Evolutionary conservation across 345 rosid species (phyloP).

Genomic region (Rhizophora apiculata): DNA sequence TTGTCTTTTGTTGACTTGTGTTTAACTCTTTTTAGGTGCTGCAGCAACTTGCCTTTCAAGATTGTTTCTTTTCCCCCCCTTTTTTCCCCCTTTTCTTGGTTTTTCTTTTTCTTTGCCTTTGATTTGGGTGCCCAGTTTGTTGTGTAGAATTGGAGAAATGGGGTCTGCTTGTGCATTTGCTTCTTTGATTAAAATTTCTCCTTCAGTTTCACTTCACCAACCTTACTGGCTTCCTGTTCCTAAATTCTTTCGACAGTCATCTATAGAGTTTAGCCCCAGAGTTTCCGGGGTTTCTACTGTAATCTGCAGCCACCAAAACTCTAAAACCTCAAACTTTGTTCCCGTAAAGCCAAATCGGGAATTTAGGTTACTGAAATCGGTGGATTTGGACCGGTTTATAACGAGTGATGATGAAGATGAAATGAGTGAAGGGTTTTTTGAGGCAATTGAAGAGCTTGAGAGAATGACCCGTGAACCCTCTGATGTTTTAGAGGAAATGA

Average conservation of each 20-base stretch:
- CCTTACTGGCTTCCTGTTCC: constrained; percentile 18
- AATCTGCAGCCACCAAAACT: constrained; percentile 36
- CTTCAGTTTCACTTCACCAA: constrained; percentile 23
- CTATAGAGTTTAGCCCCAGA: constrained; percentile 17
- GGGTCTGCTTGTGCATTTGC: constrained; percentile 37
- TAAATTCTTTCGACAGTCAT: constrained; percentile 6
- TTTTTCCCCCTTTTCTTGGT: not conserved
- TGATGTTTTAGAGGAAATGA: constrained; percentile 85
- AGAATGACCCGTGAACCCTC: constrained; percentile 89
- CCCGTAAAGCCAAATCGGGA: constrained; percentile 28
- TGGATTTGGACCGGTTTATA: constrained; percentile 58
- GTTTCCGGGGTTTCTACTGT: constrained; percentile 19
- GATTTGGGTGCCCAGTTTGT: not conserved
- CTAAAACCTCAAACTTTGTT: constrained; percentile 17
- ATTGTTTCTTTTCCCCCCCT: not conserved
- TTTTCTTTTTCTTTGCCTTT: not conserved
- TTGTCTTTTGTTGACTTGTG: not conserved
- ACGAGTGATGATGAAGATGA: constrained; percentile 71
- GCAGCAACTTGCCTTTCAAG: no score
- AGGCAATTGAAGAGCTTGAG: constrained; percentile 85
- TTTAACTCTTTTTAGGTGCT: not conserved
- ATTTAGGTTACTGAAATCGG: constrained; percentile 43
- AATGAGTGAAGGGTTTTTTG: constrained; percentile 77
- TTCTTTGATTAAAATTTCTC: constrained; percentile 38
- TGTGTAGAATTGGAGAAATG: constrained; percentile 24